Base-by-base conservation (phyloP, 2,329 filamentous ascomycete species). In the Clarireedia homoeocarpa region DNA sequence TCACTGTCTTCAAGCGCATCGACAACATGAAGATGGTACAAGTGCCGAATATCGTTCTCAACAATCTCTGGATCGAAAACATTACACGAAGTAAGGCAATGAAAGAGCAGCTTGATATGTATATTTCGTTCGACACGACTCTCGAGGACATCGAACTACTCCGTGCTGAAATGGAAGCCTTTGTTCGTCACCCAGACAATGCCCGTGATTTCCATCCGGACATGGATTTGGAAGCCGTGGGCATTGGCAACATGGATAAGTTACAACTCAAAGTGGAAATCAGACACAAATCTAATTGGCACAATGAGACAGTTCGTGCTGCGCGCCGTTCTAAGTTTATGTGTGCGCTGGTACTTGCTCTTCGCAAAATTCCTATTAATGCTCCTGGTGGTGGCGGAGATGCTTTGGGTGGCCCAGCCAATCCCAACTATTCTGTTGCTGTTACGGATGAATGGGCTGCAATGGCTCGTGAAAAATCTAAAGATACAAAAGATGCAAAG, bases 1-100 rank as follows among this genome's bases (percentile, higher is more conserved):
- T 91, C 75, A 95, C 90, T 0, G 84, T 96, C 54, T 96, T 99
- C 74, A 88, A 50, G 63, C 85, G 88, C 47, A 86, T 95, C 62
- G 82, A 85, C 64, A 89, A 84, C 66, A 85, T 89, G 76, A 91
- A 95, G 69, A 80, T 89, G 51, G 81, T 84, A 1, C 82, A 82
- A 71, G 75, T 95, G 1, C 91, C 94, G 44, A 97, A 99, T 72
- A 95, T 95, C 67, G 78, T 91, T 2, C 79, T 97, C 53, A 97
- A 97, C 76, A 86, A 83, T 52, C 75, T 91, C n/a, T 96, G 91
- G 88, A 85, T 99, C 55, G 92, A 97, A 71, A 99, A 99, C 70
- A 82, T 96, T 60, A 88, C 88, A 9, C 88, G 94, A 53, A 92
- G 88, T 69, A 91, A 90, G 71, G 85, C 91, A 48, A 96, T 96